These are phyloP conservation scores for Ganoderma sinense DNA, from an alignment of 1,284 basidiomycete species.

Conservation along the genomic window DNA sequence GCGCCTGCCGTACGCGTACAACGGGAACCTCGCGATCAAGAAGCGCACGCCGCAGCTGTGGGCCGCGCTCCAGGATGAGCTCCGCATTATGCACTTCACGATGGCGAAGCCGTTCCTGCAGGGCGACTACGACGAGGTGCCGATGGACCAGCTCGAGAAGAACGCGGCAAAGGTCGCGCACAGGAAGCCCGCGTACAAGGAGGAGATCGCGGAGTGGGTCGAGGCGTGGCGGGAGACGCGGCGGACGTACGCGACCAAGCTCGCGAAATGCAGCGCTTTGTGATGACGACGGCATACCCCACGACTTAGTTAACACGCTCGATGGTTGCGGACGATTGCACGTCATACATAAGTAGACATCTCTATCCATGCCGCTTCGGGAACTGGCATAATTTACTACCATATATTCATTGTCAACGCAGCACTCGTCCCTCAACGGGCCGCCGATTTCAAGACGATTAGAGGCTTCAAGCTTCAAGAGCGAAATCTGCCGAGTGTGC, in stretches of 20 bases:
- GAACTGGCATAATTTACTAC: background rate
- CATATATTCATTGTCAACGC: background rate
- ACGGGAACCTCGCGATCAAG: conserved; percentile 55
- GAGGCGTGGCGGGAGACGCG: conserved; percentile 41
- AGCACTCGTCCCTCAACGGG: too few relatives aligned
- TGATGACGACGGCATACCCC: background rate
- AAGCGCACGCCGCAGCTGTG: conserved; percentile 44
- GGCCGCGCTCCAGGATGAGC: conserved; percentile 42
- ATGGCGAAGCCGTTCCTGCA: conserved; percentile 49
- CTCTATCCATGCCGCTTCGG: background rate
- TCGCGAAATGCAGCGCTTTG: conserved; percentile 28
- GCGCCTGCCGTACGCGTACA: conserved; percentile 53
- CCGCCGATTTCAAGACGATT: too few relatives aligned
- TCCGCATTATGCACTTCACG: conserved; percentile 52
- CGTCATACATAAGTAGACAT: background rate
- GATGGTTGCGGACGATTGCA: background rate
- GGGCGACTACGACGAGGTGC: conserved; percentile 36
- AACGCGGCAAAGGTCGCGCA: conserved; percentile 32
- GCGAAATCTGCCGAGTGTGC: background rate
- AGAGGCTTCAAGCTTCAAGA: too few relatives aligned
- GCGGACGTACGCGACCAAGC: conserved; percentile 26
- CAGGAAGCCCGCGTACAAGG: conserved; percentile 32
- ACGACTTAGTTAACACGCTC: background rate
- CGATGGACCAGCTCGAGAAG: conserved; percentile 32
- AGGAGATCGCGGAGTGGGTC: conserved; percentile 44